Percentiles rank a stretch among this genome's conserved stretches.
These are phyloP conservation scores for Hypholoma fasciculare DNA, from an alignment of 768 basidiomycete species.

Conservation along the genomic window DNA sequence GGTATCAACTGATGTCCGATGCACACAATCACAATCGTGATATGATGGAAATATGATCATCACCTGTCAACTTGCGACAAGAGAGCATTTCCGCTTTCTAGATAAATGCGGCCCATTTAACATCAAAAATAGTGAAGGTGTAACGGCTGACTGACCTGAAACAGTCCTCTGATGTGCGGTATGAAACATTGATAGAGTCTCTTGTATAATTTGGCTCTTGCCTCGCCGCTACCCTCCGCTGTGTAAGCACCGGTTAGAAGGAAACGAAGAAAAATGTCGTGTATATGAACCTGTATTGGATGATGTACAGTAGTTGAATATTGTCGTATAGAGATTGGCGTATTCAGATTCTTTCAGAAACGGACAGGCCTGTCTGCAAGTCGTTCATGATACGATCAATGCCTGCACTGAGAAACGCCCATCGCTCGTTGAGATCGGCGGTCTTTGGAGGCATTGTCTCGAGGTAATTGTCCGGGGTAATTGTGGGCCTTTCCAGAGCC, in stretches of 20 bases:
- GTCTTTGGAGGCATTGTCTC: slow-evolving; percentile 59
- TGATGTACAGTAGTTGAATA: slow-evolving; percentile 98
- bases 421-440: slow-evolving; percentile 82
- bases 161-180: slow-evolving; percentile 76
- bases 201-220: slow-evolving; percentile 89
- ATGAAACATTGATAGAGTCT: slow-evolving; percentile 90
- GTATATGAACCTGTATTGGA: slow-evolving; percentile 60
- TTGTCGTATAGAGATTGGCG: slow-evolving; percentile 85
- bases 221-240: slow-evolving; percentile 97
- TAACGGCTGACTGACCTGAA: slow-evolving; percentile 31
- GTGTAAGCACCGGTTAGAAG: slow-evolving; percentile 21
- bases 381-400: slow-evolving; percentile 94
- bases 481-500: not conserved
- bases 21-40: no score
- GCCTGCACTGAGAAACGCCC: slow-evolving; percentile 79
- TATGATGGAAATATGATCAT: no score
- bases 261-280: slow-evolving; percentile 37
- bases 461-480: slow-evolving; percentile 20
- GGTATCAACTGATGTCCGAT: no score
- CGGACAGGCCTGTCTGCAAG: slow-evolving; percentile 77
- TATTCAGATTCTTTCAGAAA: slow-evolving; percentile 63
- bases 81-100: slow-evolving; percentile 78
- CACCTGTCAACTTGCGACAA: no score
- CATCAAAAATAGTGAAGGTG: not conserved
- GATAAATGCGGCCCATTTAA: slow-evolving; percentile 15